Conservation (phyloP, 202 grass and related monocot genomes). For the Panicum virgatum region DNA sequence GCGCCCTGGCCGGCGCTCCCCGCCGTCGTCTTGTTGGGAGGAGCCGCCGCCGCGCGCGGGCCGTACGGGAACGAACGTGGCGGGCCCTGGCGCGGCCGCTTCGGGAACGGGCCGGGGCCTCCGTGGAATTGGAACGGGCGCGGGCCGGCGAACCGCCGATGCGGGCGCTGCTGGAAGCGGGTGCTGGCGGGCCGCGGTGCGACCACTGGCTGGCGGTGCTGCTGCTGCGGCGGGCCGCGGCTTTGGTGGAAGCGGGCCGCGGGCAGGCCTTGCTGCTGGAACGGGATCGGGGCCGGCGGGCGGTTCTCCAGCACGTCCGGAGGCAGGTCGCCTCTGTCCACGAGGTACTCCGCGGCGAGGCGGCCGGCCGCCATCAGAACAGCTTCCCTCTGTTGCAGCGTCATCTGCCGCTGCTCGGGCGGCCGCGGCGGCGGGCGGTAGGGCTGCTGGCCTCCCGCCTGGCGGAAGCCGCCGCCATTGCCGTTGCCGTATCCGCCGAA, state of each 20-base stretch:
- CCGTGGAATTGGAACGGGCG: background rate
- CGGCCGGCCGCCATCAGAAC: constrained; percentile 6
- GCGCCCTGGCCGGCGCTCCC: background rate
- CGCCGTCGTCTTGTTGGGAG: background rate
- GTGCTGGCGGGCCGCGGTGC: background rate
- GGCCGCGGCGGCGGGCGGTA: background rate
- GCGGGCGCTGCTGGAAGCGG: background rate
- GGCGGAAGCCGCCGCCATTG: background rate
- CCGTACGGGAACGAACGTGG: background rate
- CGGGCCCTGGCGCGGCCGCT: background rate
- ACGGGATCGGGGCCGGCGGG: constrained; percentile 13
- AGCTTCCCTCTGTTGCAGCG: background rate
- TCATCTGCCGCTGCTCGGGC: background rate
- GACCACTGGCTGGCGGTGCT: background rate
- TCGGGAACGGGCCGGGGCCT: constrained; percentile 4
- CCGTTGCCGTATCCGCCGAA: background rate
- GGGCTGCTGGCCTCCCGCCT: background rate
- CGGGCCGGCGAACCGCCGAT: background rate
- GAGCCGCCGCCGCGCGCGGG: background rate
- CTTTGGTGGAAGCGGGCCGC: background rate
- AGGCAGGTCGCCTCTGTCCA: constrained; percentile 26
- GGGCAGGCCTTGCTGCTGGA: background rate
- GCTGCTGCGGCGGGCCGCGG: background rate
- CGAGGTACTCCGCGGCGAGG: constrained; percentile 37
- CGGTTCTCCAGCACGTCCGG: constrained; percentile 4